These are phyloP conservation scores for Keithomyces neogunnii DNA, from an alignment of 2,329 filamentous ascomycete genomes.

Conservation along the genomic window DNA sequence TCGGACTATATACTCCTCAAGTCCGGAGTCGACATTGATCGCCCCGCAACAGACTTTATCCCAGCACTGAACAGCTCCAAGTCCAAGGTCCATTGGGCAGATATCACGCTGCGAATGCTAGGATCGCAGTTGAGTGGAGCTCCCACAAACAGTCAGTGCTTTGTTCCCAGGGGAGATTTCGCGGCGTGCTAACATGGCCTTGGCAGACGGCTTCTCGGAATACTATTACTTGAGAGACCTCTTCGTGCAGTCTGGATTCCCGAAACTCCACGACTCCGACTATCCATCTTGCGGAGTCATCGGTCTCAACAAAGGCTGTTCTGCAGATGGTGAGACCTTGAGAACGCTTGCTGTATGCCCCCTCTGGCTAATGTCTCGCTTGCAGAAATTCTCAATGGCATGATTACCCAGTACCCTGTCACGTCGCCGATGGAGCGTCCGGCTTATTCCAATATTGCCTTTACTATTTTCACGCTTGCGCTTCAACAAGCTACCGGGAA, in stretches of 20 bases:
- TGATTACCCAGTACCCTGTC: conserved; percentile 21
- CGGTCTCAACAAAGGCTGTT: conserved; percentile 25
- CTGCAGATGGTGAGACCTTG: conserved; percentile 18
- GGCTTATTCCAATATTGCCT: conserved; percentile 33
- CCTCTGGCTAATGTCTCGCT: background rate
- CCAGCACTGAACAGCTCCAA: conserved; percentile 18
- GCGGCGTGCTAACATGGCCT: background rate
- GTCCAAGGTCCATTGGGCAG: conserved; percentile 23
- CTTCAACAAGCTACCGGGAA: conserved; percentile 21
- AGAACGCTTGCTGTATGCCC: background rate
- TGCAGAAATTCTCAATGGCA: conserved; percentile 23
- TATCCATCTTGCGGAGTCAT: conserved; percentile 29
- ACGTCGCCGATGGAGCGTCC: conserved; percentile 22
- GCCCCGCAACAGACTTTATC: conserved; percentile 24
- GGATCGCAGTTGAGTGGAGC: conserved; percentile 27
- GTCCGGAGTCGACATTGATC: conserved; percentile 23
- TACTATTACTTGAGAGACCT: conserved; percentile 26
- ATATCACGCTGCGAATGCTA: conserved; percentile 28
- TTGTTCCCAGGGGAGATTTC: background rate
- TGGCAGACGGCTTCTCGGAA: conserved; percentile 24
- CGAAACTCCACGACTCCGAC: conserved; percentile 20
- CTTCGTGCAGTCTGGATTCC: conserved; percentile 27
- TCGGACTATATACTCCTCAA: conserved; percentile 28
- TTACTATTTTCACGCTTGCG: conserved; percentile 26
- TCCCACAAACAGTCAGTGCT: conserved; percentile 26